Conservation (phyloP, 306 rosid species). For the Aeschynomene evenia region DNA sequence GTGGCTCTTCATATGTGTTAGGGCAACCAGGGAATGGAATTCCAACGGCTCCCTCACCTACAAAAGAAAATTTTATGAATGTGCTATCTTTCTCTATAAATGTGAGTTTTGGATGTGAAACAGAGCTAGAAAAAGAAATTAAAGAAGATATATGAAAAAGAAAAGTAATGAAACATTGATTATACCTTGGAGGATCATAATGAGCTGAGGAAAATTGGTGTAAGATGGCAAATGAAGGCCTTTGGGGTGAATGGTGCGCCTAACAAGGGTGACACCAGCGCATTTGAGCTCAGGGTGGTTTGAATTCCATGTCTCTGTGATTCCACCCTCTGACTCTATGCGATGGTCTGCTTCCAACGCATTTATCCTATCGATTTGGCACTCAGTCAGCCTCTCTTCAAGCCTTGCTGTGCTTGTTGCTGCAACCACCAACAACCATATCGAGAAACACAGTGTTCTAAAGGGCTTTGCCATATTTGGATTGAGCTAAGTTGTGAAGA, state of each 20-base stretch:
- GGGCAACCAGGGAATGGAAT: conserved; percentile 28
- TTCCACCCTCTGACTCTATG: conserved; percentile 32
- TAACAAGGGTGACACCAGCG: conserved; percentile 28
- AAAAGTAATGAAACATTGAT: neutral
- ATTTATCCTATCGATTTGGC: conserved; percentile 24
- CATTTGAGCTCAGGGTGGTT: conserved; percentile 25
- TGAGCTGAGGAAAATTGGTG: conserved; percentile 14
- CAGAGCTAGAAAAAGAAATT: no score
- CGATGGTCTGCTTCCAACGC: conserved; percentile 36
- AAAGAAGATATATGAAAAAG: no score
- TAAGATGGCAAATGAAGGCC: conserved; percentile 40
- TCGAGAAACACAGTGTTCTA: no score
- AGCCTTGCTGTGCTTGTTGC: conserved; percentile 35
- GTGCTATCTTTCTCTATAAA: no score
- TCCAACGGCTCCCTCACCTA: conserved; percentile 35
- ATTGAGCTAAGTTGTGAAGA: neutral
- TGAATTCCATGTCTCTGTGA: conserved; percentile 33
- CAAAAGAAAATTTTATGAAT: no score
- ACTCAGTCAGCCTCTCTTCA: neutral
- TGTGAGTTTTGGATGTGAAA: no score
- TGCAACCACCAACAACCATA: no score
- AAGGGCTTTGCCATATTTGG: conserved; percentile 38
- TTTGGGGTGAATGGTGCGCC: conserved; percentile 23
- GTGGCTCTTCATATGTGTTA: conserved; percentile 22
- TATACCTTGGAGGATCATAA: conserved; percentile 26